phyloP scores from a whole-genome alignment of 257 asterid genomes.

The Nicotiana benthamiana region DNA sequence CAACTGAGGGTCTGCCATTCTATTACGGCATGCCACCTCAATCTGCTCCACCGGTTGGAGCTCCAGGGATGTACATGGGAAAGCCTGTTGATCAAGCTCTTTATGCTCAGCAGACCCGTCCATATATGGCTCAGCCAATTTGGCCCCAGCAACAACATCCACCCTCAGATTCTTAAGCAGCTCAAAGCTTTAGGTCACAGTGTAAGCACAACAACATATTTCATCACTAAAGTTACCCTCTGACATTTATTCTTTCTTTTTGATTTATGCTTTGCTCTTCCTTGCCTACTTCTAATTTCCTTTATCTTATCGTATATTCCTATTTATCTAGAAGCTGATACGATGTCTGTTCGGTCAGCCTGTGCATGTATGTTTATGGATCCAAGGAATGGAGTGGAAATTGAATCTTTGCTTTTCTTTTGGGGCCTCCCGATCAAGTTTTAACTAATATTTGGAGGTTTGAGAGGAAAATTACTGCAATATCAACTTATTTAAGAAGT shows the following conservation, averaged over 20 bases:
- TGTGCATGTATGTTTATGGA: neutral
- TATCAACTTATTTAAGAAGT: neutral
- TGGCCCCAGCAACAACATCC: conserved; percentile 80
- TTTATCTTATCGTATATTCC: neutral
- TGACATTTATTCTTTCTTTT: neutral
- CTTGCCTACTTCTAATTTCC: neutral
- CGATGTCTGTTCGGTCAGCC: neutral
- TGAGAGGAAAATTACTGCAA: neutral
- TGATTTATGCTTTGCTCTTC: neutral
- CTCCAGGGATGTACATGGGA: conserved; percentile 73
- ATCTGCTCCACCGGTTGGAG: conserved; percentile 49
- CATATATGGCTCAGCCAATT: conserved; percentile 79
- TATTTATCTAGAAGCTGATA: neutral
- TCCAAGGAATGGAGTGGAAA: neutral
- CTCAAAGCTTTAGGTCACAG: conserved; percentile 4
- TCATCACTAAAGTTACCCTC: neutral
- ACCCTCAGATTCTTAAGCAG: conserved; percentile 65
- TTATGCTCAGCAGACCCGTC: conserved; percentile 77
- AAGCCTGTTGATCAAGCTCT: conserved; percentile 77
- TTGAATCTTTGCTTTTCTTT: neutral
- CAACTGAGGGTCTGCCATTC: conserved; percentile 78
- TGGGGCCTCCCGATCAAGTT: neutral
- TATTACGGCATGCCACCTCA: conserved; percentile 66
- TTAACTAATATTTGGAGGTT: neutral
- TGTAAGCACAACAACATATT: neutral